A percentile compares a stretch with the other conserved stretches of the same genome.
phyloP scores from a whole-genome alignment of 345 rosid species.

The Populus alba region DNA sequence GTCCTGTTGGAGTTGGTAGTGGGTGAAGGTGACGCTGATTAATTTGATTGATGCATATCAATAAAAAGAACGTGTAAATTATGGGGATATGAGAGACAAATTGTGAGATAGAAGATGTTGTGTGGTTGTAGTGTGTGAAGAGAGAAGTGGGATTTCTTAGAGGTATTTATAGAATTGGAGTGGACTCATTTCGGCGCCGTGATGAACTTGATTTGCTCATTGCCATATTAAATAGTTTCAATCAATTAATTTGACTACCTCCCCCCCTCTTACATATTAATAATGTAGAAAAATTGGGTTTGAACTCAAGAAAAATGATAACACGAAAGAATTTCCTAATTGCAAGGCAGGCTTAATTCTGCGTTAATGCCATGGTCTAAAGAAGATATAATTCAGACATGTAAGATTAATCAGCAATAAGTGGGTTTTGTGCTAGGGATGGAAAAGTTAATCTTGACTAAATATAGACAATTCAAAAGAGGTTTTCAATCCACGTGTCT shows the following conservation, averaged over 20 bases:
- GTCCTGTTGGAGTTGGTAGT: neutral
- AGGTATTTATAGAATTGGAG: neutral
- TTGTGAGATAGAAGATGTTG: neutral
- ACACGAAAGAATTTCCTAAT: neutral
- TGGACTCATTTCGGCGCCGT: constrained; percentile 6
- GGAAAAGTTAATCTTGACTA: neutral
- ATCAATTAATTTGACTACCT: neutral
- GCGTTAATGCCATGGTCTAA: neutral
- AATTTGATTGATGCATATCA: neutral
- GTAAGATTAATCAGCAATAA: neutral
- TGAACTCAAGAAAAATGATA: neutral
- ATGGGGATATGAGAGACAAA: neutral
- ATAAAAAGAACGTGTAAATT: neutral
- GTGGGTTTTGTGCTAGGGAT: neutral
- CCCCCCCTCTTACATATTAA: neutral
- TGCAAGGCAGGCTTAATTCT: neutral
- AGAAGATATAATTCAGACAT: neutral
- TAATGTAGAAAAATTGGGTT: neutral
- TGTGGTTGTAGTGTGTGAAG: neutral
- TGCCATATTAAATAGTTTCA: neutral
- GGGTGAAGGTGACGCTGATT: neutral
- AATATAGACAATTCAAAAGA: neutral
- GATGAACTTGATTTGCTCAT: constrained; percentile 2
- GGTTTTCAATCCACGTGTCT: neutral
- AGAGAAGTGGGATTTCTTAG: neutral